phyloP scores from a whole-genome alignment of 345 rosid species.

The Salix suchowensis region DNA sequence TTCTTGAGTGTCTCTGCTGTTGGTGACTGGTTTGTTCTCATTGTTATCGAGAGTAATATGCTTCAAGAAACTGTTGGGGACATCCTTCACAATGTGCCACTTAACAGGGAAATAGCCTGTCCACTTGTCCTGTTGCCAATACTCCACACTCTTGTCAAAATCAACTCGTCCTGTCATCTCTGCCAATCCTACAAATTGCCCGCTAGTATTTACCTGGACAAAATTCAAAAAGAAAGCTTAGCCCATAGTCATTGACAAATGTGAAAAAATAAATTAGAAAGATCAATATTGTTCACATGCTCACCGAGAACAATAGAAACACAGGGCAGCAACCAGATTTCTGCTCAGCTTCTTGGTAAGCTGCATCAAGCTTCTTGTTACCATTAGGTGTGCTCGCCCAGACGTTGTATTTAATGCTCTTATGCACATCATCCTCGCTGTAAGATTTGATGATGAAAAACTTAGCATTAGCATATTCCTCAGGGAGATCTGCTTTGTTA shows the following conservation, averaged over 20 bases:
- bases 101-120: slow-evolving; percentile 86
- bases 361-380: slow-evolving; percentile 89
- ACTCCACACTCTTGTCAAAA: slow-evolving; percentile 68
- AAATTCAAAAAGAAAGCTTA: not conserved
- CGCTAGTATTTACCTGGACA: slow-evolving; percentile 83
- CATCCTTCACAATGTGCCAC: slow-evolving; percentile 93
- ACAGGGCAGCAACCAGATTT: slow-evolving; percentile 68
- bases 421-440: slow-evolving; percentile 98
- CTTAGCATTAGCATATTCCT: slow-evolving; percentile 61
- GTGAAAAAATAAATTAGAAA: not conserved
- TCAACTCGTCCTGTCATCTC: slow-evolving; percentile 91
- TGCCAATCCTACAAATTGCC: slow-evolving; percentile 91
- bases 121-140: slow-evolving; percentile 99
- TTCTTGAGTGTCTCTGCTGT: slow-evolving; percentile 96
- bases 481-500: slow-evolving; percentile 65
- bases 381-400: slow-evolving; percentile 99
- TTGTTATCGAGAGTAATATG: slow-evolving; percentile 91
- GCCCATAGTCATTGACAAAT: not conserved
- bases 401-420: slow-evolving; percentile 81
- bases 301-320: slow-evolving; percentile 84
- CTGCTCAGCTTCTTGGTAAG: slow-evolving; percentile 75
- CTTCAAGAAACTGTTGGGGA: slow-evolving; percentile 84
- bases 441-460: slow-evolving; percentile 88
- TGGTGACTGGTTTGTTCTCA: slow-evolving; percentile 92
- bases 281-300: slow-evolving; percentile 13